A percentile compares a stretch with the other conserved stretches of the same genome.
Evolutionary conservation across 768 basidiomycete genomes (phyloP).

Genomic region (Leucocoprinus birnbaumii): DNA sequence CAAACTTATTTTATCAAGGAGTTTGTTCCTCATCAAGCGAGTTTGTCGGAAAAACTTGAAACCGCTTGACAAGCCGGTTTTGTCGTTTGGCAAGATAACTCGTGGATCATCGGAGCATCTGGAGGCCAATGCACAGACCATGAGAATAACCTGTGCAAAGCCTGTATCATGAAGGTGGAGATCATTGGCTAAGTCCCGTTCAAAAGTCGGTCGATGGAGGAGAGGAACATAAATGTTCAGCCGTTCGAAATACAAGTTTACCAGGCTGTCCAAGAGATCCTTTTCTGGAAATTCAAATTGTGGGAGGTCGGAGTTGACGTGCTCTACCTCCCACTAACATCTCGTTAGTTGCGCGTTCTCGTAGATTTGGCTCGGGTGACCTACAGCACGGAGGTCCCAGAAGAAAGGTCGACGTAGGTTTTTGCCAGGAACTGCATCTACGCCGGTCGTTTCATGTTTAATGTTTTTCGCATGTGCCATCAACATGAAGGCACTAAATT

Average conservation of each 20-base stretch:
- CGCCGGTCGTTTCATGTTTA: constrained; percentile 36
- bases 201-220: constrained; percentile 67
- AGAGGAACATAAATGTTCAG: constrained; percentile 54
- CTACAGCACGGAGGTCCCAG: constrained; percentile 28
- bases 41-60: constrained; percentile 66
- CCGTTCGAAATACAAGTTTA: constrained; percentile 57
- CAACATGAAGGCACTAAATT: constrained; percentile 37
- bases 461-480: constrained; percentile 37
- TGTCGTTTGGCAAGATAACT: constrained; percentile 30
- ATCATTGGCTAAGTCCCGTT: constrained; percentile 40
- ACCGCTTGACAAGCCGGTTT: constrained; percentile 44
- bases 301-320: constrained; percentile 17
- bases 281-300: constrained; percentile 43
- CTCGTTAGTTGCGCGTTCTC: constrained; percentile 2
- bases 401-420: constrained; percentile 23
- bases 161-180: constrained; percentile 45
- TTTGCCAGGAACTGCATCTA: constrained; percentile 7
- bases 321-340: constrained; percentile 34
- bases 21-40: constrained; percentile 53
- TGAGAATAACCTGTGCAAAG: constrained; percentile 57
- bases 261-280: constrained; percentile 45
- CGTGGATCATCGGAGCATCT: constrained; percentile 55
- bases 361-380: not conserved
- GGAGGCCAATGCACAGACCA: constrained; percentile 61
- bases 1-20: constrained; percentile 55